Percentiles rank a stretch among this genome's conserved stretches.
Conservation (phyloP, 2,329 filamentous ascomycete genomes). For the Stagonosporopsis tanaceti region DNA sequence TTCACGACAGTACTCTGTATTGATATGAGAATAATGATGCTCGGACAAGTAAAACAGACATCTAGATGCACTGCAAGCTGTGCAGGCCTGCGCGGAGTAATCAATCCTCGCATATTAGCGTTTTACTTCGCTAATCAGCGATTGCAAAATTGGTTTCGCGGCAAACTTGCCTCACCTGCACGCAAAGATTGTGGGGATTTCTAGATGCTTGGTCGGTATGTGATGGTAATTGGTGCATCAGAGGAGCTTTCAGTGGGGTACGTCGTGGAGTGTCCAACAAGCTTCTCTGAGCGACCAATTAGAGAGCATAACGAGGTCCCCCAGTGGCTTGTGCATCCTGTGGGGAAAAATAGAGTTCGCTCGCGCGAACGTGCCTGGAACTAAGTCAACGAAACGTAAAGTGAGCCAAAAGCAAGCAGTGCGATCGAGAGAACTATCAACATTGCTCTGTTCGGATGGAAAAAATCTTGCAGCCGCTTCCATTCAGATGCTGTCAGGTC, state of each 20-base stretch:
- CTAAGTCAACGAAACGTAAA: neutral
- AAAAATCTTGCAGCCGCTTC: neutral
- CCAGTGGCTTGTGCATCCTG: neutral
- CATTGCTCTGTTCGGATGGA: neutral
- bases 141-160: neutral
- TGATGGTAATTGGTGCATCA: neutral
- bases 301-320: neutral
- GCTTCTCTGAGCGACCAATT: neutral
- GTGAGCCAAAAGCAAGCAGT: neutral
- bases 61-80: neutral
- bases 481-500: no score
- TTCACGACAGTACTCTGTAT: no score
- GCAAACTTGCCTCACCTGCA: neutral
- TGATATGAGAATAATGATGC: neutral
- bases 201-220: neutral
- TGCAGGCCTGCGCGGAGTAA: neutral
- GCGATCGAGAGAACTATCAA: neutral
- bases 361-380: neutral
- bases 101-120: neutral
- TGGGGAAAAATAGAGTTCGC: neutral
- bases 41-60: neutral
- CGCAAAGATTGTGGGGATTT: neutral
- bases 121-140: neutral
- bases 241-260: neutral
- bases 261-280: neutral